Evolutionary conservation across 768 basidiomycete genomes (phyloP).

Genomic region (Asterophora lycoperdoides): DNA sequence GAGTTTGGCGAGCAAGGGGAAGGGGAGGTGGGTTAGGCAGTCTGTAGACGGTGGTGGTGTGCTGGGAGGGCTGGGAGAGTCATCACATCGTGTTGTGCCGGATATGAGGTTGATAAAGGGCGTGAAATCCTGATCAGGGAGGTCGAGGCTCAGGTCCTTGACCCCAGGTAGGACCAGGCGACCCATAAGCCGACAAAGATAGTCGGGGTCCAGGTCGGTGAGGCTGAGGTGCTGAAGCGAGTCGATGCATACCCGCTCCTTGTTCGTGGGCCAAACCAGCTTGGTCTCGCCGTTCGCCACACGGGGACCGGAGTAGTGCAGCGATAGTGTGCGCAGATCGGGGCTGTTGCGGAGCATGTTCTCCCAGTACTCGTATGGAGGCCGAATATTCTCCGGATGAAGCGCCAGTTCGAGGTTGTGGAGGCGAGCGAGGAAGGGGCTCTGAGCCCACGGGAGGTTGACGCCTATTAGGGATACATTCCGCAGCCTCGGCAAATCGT

Average conservation of each 20-base stretch:
- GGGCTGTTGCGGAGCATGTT: constrained; percentile 49
- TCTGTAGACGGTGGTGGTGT: neutral
- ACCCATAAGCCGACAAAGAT: constrained; percentile 43
- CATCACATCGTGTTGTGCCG: constrained; percentile 8
- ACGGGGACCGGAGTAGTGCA: constrained; percentile 59
- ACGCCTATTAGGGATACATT: constrained; percentile 63
- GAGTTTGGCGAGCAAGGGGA: constrained; percentile 30
- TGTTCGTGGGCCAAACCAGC: constrained; percentile 30
- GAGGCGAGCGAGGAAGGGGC: constrained; percentile 46
- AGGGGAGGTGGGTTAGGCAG: constrained; percentile 16
- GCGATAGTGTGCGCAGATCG: constrained; percentile 39
- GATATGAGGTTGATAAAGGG: constrained; percentile 39
- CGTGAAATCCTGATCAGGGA: constrained; percentile 54
- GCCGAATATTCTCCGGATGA: constrained; percentile 55
- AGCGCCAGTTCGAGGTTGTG: constrained; percentile 54
- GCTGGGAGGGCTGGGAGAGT: neutral
- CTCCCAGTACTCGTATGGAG: constrained; percentile 51
- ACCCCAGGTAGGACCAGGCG: constrained; percentile 44
- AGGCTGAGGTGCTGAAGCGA: constrained; percentile 44
- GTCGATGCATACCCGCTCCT: constrained; percentile 32
- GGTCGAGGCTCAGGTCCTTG: constrained; percentile 41
- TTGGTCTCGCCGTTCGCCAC: constrained; percentile 29
- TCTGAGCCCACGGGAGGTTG: constrained; percentile 54
- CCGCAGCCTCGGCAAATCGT: constrained; percentile 44
- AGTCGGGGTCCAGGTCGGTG: constrained; percentile 53